phyloP scores from a whole-genome alignment of 2,329 filamentous ascomycete genomes.

The Fusarium multiceps region DNA sequence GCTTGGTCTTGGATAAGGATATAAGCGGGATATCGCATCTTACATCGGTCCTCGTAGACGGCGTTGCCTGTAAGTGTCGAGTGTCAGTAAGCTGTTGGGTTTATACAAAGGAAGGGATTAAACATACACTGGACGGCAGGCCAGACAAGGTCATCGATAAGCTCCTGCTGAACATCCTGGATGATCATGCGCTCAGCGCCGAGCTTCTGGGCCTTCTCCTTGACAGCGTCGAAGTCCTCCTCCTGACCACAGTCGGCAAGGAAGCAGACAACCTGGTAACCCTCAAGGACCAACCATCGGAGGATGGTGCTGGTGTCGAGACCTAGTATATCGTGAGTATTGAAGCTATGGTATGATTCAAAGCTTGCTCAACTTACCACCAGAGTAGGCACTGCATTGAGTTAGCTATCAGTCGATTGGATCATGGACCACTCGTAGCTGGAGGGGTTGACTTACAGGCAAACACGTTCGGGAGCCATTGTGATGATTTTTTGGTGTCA shows the following conservation, averaged over 20 bases:
- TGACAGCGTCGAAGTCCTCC: constrained; percentile 76
- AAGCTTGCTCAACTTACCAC: constrained; percentile 28
- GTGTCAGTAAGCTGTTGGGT: neutral
- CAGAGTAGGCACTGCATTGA: constrained; percentile 39
- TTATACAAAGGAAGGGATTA: constrained; percentile 37
- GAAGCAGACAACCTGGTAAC: constrained; percentile 46
- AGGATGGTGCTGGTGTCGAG: constrained; percentile 40
- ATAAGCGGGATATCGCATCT: neutral
- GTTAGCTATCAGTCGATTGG: constrained; percentile 22
- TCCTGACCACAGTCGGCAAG: constrained; percentile 75
- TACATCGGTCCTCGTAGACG: constrained; percentile 51
- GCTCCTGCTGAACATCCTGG: constrained; percentile 74
- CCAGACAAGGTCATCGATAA: constrained; percentile 81
- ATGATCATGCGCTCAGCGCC: constrained; percentile 58
- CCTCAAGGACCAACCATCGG: constrained; percentile 17
- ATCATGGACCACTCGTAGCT: neutral
- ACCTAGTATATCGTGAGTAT: constrained; percentile 22
- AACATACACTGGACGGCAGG: constrained; percentile 71
- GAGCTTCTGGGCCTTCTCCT: constrained; percentile 68
- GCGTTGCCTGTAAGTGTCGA: constrained; percentile 13
- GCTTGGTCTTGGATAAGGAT: neutral
- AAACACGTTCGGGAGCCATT: constrained; percentile 40
- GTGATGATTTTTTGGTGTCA: constrained; percentile 4
- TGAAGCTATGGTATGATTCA: neutral
- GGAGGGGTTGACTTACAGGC: constrained; percentile 33